These are phyloP conservation scores for Monosporascus sp. DNA, from an alignment of 2,329 filamentous ascomycete genomes.

Conservation along the genomic window DNA sequence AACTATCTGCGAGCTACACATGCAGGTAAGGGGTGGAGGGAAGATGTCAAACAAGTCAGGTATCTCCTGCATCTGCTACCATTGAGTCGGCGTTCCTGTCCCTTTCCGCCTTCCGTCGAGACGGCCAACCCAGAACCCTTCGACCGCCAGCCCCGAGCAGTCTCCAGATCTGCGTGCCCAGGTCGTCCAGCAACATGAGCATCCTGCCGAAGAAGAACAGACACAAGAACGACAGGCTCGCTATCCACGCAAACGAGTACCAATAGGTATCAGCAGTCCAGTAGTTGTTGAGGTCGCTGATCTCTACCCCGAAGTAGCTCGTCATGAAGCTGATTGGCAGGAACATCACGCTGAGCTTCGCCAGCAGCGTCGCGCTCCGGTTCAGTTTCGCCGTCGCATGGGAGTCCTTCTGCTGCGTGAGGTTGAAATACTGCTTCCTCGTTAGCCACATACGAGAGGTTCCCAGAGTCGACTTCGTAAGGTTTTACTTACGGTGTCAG, in stretches of 20 bases:
- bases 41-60: too few relatives aligned
- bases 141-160: constrained; percentile 1
- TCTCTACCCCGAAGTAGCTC: constrained; percentile 65
- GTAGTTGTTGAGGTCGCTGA: constrained; percentile 47
- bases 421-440: constrained; percentile 63
- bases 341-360: constrained; percentile 71
- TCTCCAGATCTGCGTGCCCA: constrained; percentile 18
- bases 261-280: constrained; percentile 63
- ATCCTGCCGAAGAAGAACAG: constrained; percentile 49
- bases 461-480: too few relatives aligned
- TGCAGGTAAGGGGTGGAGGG: too few relatives aligned
- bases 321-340: constrained; percentile 71
- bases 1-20: too few relatives aligned
- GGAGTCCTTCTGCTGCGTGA: constrained; percentile 71
- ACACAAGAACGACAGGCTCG: constrained; percentile 51
- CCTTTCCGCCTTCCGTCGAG: neutral
- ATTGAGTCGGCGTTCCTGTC: constrained; percentile 8
- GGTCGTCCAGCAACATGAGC: constrained; percentile 39
- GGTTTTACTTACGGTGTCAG: constrained; percentile 51
- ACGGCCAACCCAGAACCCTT: neutral
- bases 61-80: too few relatives aligned
- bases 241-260: constrained; percentile 59
- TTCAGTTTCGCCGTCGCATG: constrained; percentile 67
- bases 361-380: constrained; percentile 64
- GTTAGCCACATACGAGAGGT: neutral